A percentile compares a stretch with the other conserved stretches of the same genome.
These are phyloP conservation scores for Cytidiella melzeri DNA, from an alignment of 768 basidiomycete species.

Conservation along the genomic window DNA sequence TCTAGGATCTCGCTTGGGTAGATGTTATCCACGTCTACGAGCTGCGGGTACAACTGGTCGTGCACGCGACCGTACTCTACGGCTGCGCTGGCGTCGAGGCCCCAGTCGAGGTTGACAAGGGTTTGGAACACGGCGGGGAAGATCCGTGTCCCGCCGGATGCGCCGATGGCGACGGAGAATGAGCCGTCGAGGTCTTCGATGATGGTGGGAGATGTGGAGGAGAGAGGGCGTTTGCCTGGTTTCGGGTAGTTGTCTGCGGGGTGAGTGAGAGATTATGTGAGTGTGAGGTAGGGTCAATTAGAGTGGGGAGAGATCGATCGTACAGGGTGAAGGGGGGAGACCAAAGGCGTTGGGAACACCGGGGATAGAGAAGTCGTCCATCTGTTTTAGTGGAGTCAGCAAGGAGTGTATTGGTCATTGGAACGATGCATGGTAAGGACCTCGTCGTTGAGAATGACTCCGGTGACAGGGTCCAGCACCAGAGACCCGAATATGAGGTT, in stretches of 20 bases:
- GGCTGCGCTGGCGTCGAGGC: constrained; percentile 69
- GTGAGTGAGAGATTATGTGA: not conserved
- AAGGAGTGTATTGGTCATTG: not conserved
- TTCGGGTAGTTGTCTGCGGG: constrained; percentile 81
- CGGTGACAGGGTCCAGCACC: constrained; percentile 82
- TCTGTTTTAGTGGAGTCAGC: constrained; percentile 32
- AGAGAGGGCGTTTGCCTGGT: constrained; percentile 83
- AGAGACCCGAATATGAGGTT: constrained; percentile 87
- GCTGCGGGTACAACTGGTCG: constrained; percentile 73
- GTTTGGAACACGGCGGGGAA: constrained; percentile 77
- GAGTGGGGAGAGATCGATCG: constrained; percentile 21
- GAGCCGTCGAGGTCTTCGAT: constrained; percentile 71
- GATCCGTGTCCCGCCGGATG: constrained; percentile 84
- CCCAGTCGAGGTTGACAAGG: constrained; percentile 76
- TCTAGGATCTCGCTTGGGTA: constrained; percentile 54
- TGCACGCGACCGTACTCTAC: constrained; percentile 85
- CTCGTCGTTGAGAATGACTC: constrained; percentile 88
- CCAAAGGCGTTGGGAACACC: constrained; percentile 82
- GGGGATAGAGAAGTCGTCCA: constrained; percentile 92
- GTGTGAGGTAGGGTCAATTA: constrained; percentile 6
- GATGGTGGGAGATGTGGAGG: constrained; percentile 78
- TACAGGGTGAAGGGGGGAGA: constrained; percentile 76
- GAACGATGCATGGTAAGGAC: constrained; percentile 24
- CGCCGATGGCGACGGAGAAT: constrained; percentile 72
- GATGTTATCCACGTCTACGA: constrained; percentile 53